These are phyloP conservation scores for Eucalyptus pauciflora DNA, from an alignment of 345 rosid species.

Conservation along the genomic window DNA sequence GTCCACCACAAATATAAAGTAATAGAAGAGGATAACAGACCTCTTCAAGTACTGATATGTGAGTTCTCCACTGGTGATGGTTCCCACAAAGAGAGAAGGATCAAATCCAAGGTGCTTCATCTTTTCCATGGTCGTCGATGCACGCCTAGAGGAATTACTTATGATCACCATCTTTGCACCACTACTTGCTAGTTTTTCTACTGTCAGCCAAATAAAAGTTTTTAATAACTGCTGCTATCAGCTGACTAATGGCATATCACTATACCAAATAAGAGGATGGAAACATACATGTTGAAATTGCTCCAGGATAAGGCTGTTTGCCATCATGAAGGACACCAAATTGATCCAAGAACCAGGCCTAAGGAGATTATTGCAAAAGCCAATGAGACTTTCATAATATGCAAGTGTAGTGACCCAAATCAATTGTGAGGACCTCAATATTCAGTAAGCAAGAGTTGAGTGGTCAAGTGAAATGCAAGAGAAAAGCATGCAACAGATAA, in stretches of 20 bases:
- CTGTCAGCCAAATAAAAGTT: conserved; percentile 25
- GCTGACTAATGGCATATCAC: neutral
- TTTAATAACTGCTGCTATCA: neutral
- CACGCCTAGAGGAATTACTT: conserved; percentile 92
- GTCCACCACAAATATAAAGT: neutral
- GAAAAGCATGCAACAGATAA: neutral
- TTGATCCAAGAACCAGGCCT: conserved; percentile 98
- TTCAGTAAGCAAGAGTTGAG: neutral
- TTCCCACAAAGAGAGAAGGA: conserved; percentile 81
- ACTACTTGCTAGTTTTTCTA: conserved; percentile 49
- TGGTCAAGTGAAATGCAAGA: neutral
- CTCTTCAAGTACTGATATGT: conserved; percentile 74
- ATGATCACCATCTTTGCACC: conserved; percentile 85
- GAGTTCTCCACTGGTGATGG: conserved; percentile 85
- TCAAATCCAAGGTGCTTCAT: conserved; percentile 86
- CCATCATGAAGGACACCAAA: conserved; percentile 98
- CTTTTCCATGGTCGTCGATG: conserved; percentile 66
- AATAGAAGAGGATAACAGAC: conserved; percentile 8
- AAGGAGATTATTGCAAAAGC: neutral
- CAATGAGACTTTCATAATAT: neutral
- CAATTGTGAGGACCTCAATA: neutral
- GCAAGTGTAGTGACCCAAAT: neutral
- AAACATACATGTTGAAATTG: conserved; percentile 71
- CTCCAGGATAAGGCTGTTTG: conserved; percentile 84
- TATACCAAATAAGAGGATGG: conserved; percentile 1